These are phyloP conservation scores for Penicillium longicatenatum DNA, from an alignment of 495 filamentous ascomycete genomes.

Conservation along the genomic window DNA sequence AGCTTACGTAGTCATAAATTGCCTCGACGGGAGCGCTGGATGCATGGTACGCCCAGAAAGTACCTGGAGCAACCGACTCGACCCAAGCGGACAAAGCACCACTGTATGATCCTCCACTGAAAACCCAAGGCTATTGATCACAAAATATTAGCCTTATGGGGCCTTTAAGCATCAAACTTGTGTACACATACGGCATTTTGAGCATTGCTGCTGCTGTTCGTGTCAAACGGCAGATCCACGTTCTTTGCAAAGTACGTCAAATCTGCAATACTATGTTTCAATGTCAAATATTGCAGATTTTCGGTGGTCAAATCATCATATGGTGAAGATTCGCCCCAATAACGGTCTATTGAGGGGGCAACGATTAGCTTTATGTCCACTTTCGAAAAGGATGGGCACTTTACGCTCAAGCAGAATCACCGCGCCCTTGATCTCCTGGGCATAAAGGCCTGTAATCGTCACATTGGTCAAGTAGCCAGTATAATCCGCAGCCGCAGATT, in stretches of 20 bases:
- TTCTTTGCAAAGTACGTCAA: conserved; percentile 63
- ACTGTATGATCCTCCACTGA: conserved; percentile 64
- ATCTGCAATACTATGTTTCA: conserved; percentile 63
- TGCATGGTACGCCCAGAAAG: conserved; percentile 68
- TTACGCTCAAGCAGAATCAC: conserved; percentile 59
- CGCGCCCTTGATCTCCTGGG: conserved; percentile 56
- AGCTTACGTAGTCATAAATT: conserved; percentile 54
- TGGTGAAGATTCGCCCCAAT: conserved; percentile 64
- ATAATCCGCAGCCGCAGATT: conserved; percentile 51
- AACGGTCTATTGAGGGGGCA: conserved; percentile 47
- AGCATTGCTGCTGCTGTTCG: conserved; percentile 51
- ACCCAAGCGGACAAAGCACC: conserved; percentile 67
- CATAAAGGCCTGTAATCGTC: conserved; percentile 52
- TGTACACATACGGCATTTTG: conserved; percentile 43
- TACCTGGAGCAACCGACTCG: conserved; percentile 58
- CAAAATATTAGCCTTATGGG: not conserved
- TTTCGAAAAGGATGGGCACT: conserved; percentile 16
- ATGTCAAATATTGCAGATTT: conserved; percentile 62
- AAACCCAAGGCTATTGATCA: conserved; percentile 57
- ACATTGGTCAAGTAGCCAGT: conserved; percentile 50
- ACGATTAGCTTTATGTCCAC: not conserved
- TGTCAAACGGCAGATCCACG: conserved; percentile 59
- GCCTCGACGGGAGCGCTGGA: conserved; percentile 65
- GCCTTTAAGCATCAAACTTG: not conserved
- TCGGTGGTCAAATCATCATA: conserved; percentile 54